A percentile compares a stretch with the other conserved stretches of the same genome.
These are phyloP conservation scores for Avena atlantica DNA, from an alignment of 176 grass and related monocot genomes.

Conservation along the genomic window DNA sequence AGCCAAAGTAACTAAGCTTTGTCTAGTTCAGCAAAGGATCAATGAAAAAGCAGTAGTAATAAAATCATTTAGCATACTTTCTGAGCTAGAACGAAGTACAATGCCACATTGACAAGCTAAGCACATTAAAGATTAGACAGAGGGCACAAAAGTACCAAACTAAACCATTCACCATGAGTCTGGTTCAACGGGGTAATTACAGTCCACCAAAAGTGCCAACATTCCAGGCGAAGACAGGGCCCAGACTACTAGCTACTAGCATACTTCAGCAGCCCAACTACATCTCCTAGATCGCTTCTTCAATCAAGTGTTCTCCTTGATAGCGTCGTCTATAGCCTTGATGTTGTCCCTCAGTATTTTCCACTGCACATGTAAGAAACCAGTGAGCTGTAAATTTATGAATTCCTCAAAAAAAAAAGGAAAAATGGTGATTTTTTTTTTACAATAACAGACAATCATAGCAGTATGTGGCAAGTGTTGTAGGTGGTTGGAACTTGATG, in stretches of 20 bases:
- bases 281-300: not conserved
- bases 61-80: not conserved
- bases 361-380: constrained; percentile 46
- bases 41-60: too few relatives aligned
- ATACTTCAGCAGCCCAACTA: not conserved
- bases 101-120: not conserved
- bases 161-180: not conserved
- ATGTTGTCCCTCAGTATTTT: constrained; percentile 55
- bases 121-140: not conserved
- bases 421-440: too few relatives aligned
- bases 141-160: not conserved
- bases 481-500: not conserved
- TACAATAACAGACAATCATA: not conserved
- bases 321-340: constrained; percentile 48
- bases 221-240: not conserved
- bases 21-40: too few relatives aligned
- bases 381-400: not conserved
- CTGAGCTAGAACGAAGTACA: not conserved
- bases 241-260: not conserved
- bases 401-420: too few relatives aligned
- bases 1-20: too few relatives aligned
- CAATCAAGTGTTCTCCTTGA: constrained; percentile 51
- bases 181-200: not conserved
- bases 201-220: constrained; percentile 7
- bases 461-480: not conserved